phyloP scores from a whole-genome alignment of 1,284 basidiomycete genomes.

The Ganoderma boninense region DNA sequence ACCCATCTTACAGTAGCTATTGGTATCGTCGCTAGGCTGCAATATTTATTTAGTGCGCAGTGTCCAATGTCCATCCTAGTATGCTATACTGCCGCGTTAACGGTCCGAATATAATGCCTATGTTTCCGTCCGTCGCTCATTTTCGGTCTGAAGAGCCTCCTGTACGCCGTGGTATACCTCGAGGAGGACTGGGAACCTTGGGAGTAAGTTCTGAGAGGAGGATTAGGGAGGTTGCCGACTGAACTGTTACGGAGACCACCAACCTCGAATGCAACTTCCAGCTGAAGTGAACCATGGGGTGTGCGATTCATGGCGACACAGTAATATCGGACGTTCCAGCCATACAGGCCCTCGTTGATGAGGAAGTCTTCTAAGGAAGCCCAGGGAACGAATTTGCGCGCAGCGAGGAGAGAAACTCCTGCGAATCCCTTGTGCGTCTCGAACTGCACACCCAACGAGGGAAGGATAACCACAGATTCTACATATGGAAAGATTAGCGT shows the following conservation, averaged over 20 bases:
- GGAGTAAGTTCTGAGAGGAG: slow-evolving; percentile 62
- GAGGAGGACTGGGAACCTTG: slow-evolving; percentile 66
- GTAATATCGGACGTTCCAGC: slow-evolving; percentile 79
- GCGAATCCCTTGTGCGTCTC: slow-evolving; percentile 70
- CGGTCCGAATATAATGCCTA: not conserved
- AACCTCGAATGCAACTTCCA: slow-evolving; percentile 66
- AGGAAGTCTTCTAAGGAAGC: slow-evolving; percentile 64
- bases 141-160: slow-evolving; percentile 34
- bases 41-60: slow-evolving; percentile 6
- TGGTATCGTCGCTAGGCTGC: slow-evolving; percentile 4
- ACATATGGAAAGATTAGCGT: slow-evolving; percentile 3
- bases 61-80: slow-evolving; percentile 1
- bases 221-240: not conserved
- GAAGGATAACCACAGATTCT: slow-evolving; percentile 77
- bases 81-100: not conserved
- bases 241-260: slow-evolving; percentile 23
- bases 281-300: slow-evolving; percentile 38
- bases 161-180: slow-evolving; percentile 68
- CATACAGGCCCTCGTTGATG: slow-evolving; percentile 74
- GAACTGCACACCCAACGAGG: slow-evolving; percentile 73
- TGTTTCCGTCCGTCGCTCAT: not conserved
- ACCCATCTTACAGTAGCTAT: not conserved
- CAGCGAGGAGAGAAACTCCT: slow-evolving; percentile 51
- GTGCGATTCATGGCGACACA: slow-evolving; percentile 57
- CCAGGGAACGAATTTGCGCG: slow-evolving; percentile 67